Conservation (phyloP, 2,329 filamentous ascomycete genomes). For the Hypomyces rosellus region DNA sequence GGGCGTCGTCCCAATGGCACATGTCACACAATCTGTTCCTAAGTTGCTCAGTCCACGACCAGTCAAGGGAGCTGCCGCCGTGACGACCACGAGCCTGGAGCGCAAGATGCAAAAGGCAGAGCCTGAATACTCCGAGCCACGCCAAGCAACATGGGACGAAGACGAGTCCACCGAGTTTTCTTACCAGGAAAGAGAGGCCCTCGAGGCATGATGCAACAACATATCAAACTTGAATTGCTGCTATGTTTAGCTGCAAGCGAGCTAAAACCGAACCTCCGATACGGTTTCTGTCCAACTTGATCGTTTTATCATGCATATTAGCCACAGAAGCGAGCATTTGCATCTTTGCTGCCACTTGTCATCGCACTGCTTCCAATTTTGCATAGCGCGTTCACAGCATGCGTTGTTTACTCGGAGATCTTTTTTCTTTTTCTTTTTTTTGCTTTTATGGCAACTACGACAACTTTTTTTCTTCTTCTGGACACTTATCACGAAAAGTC, state of each 20-base stretch:
- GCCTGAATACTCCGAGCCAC: background rate
- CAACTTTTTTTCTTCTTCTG: background rate
- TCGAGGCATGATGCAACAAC: background rate
- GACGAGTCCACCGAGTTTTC: background rate
- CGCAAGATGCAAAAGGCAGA: slow-evolving; percentile 19
- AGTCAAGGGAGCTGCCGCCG: slow-evolving; percentile 30
- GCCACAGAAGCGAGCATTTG: no score
- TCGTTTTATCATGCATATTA: no score
- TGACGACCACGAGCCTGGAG: slow-evolving; percentile 27
- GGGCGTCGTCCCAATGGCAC: slow-evolving; percentile 23
- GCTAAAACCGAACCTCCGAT: no score
- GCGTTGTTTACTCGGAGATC: slow-evolving; percentile 1
- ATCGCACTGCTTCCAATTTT: background rate
- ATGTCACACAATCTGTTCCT: slow-evolving; percentile 20
- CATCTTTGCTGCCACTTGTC: no score
- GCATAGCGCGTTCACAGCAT: slow-evolving; percentile 7
- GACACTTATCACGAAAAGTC: background rate
- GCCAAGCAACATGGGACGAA: background rate
- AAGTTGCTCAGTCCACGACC: slow-evolving; percentile 36
- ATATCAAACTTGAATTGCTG: no score
- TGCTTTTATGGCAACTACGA: background rate
- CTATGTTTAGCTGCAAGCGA: no score
- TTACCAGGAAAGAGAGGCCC: background rate
- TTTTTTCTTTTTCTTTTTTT: background rate
- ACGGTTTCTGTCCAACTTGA: no score